Conservation (phyloP, 2,329 filamentous ascomycete species). For the Penicillium fuscoglaucum region DNA sequence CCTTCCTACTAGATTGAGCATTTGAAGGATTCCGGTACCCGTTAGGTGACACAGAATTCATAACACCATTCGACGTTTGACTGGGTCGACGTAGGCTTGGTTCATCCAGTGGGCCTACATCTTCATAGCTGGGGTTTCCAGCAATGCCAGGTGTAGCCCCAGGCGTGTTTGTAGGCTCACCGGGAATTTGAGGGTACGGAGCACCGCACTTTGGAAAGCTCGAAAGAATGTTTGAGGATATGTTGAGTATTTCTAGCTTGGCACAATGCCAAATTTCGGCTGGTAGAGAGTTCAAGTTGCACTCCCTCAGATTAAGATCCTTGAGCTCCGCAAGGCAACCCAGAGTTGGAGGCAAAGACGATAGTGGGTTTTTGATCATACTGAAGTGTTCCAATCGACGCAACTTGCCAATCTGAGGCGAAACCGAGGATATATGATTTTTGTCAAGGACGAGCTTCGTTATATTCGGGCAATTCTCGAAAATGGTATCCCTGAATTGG, state of each 20-base stretch:
- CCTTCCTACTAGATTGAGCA: constrained; percentile 81
- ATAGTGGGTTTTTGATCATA: constrained; percentile 87
- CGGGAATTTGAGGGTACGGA: constrained; percentile 65
- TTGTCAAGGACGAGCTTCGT: constrained; percentile 87
- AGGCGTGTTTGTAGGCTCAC: constrained; percentile 47
- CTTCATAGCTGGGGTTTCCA: constrained; percentile 72
- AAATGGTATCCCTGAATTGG: constrained; percentile 81
- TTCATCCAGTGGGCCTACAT: constrained; percentile 67
- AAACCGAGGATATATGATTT: constrained; percentile 92
- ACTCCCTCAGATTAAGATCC: constrained; percentile 85
- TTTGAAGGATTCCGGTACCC: constrained; percentile 74
- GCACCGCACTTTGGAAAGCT: constrained; percentile 79
- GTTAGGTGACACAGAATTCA: constrained; percentile 72
- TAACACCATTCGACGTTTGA: constrained; percentile 73
- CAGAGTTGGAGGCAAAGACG: constrained; percentile 80
- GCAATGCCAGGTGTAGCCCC: constrained; percentile 53
- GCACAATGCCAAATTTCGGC: constrained; percentile 95
- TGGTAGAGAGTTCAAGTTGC: constrained; percentile 86
- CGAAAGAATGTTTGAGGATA: constrained; percentile 90
- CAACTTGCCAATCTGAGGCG: constrained; percentile 79
- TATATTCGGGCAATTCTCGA: constrained; percentile 81
- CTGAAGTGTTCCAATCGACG: constrained; percentile 86
- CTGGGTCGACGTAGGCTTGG: constrained; percentile 72
- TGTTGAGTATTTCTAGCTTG: constrained; percentile 85
- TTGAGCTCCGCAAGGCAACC: constrained; percentile 82